Percentiles rank a stretch among this genome's conserved stretches.
Conservation (phyloP, 805 yeast species). For the Starmera caribaea region DNA sequence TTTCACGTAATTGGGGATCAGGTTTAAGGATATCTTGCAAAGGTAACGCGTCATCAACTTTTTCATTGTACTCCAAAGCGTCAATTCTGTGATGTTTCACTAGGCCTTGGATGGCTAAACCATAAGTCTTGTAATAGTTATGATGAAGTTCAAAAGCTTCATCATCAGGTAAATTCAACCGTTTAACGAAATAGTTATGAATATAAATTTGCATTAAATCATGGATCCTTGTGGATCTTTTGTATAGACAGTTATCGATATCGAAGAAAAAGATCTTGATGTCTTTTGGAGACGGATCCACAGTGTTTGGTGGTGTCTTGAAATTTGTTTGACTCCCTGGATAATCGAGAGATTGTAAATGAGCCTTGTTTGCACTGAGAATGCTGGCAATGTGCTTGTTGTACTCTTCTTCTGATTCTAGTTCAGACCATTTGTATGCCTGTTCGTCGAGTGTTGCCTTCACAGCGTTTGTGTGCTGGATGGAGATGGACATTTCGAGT, state of each 20-base stretch:
- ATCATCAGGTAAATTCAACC: slow-evolving; percentile 51
- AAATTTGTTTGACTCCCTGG: slow-evolving; percentile 24
- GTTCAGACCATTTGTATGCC: background rate
- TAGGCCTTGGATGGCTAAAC: slow-evolving; percentile 88
- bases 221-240: slow-evolving; percentile 64
- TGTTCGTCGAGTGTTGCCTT: background rate
- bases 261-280: slow-evolving; percentile 67
- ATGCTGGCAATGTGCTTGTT: slow-evolving; percentile 15
- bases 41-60: slow-evolving; percentile 90
- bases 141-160: slow-evolving; percentile 67
- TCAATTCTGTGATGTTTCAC: slow-evolving; percentile 57
- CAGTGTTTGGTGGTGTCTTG: slow-evolving; percentile 16
- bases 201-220: slow-evolving; percentile 84
- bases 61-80: slow-evolving; percentile 78
- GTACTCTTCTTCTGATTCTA: slow-evolving; percentile 2
- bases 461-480: no score
- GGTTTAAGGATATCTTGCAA: slow-evolving; percentile 69
- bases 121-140: slow-evolving; percentile 77
- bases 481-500: no score
- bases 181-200: slow-evolving; percentile 66
- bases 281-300: slow-evolving; percentile 17
- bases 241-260: slow-evolving; percentile 87
- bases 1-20: slow-evolving; percentile 40
- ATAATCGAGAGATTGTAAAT: slow-evolving; percentile 22
- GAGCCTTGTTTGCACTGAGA: slow-evolving; percentile 20